phyloP scores from a whole-genome alignment of 768 basidiomycete genomes.

The Mycena floridula region DNA sequence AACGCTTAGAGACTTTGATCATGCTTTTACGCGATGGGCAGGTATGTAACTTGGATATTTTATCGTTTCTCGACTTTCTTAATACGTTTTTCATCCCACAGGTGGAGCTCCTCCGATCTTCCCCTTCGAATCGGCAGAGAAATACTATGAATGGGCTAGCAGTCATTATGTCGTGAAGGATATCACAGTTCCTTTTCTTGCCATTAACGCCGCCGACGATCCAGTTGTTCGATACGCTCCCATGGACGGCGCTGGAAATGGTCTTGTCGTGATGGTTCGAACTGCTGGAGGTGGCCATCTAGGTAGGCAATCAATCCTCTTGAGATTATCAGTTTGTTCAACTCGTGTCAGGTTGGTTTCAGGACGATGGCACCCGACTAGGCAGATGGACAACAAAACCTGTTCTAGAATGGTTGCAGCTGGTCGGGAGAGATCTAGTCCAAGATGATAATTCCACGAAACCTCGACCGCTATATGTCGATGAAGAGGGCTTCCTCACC shows the following conservation, averaged over 20 bases:
- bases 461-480: constrained; percentile 28
- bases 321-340: no score
- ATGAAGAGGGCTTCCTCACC: constrained; percentile 54
- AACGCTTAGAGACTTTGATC: constrained; percentile 34
- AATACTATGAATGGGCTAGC: constrained; percentile 44
- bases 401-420: constrained; percentile 42
- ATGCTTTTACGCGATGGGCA: constrained; percentile 37
- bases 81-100: no score
- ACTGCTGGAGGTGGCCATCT: constrained; percentile 47
- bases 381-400: constrained; percentile 37
- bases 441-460: constrained; percentile 21
- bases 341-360: constrained; percentile 57
- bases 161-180: constrained; percentile 40
- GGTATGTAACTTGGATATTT: no score
- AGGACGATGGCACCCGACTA: constrained; percentile 15
- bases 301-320: no score
- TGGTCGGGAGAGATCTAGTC: constrained; percentile 29
- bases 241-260: constrained; percentile 14
- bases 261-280: constrained; percentile 33
- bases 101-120: constrained; percentile 34
- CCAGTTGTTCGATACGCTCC: constrained; percentile 37
- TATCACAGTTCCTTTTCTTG: constrained; percentile 34
- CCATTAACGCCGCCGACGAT: constrained; percentile 46
- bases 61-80: no score
- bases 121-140: constrained; percentile 25